phyloP scores from a whole-genome alignment of 768 basidiomycete species.

The Xerocomus spinulosus region DNA sequence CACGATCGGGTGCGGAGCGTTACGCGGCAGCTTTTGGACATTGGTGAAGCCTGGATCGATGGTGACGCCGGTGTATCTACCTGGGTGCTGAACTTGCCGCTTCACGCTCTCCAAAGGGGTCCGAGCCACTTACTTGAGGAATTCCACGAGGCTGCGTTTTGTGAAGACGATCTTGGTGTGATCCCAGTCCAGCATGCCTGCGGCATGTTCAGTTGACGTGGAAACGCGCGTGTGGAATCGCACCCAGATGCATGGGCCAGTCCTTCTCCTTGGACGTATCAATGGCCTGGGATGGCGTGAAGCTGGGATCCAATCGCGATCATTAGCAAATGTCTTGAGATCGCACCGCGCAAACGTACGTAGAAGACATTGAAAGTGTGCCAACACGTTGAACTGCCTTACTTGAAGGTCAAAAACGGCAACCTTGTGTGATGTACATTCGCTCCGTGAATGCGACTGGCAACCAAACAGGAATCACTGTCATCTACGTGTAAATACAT shows the following conservation, averaged over 20 bases:
- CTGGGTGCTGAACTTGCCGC: constrained; percentile 24
- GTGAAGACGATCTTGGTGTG: constrained; percentile 72
- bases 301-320: constrained; percentile 35
- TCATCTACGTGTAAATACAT: constrained; percentile 2
- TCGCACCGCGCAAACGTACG: constrained; percentile 12
- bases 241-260: constrained; percentile 67
- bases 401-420: constrained; percentile 5
- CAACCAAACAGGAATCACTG: no score
- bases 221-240: constrained; percentile 11
- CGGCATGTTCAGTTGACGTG: background rate
- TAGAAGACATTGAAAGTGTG: constrained; percentile 20
- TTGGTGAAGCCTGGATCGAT: constrained; percentile 73
- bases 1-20: constrained; percentile 6
- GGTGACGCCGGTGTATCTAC: constrained; percentile 67
- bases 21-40: constrained; percentile 74
- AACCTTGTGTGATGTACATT: no score
- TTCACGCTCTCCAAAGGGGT: background rate
- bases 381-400: constrained; percentile 1
- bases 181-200: constrained; percentile 83
- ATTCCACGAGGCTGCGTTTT: constrained; percentile 71
- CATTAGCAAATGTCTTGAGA: constrained; percentile 2
- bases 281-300: constrained; percentile 50
- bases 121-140: constrained; percentile 54
- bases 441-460: no score
- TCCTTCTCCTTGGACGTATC: constrained; percentile 67